Base-by-base conservation (phyloP, 257 asterid species). In the Phtheirospermum japonicum region DNA sequence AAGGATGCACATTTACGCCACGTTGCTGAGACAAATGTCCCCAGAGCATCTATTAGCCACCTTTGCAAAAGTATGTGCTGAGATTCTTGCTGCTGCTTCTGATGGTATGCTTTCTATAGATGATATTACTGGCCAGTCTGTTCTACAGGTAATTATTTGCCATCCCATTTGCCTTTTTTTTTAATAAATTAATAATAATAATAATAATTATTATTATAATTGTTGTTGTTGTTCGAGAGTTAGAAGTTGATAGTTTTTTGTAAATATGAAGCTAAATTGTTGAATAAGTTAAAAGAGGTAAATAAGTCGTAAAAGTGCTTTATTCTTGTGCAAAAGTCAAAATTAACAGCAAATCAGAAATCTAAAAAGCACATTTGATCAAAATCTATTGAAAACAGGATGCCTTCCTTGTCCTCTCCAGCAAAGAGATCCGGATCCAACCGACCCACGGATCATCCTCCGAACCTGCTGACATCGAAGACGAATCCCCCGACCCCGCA, bases 11-110 rank as follows among this genome's bases (percentile, higher is more conserved):
- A 74, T 92, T 12, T 92, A 92, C 34, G 70, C 76, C 59, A 89
- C 97, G 40, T 70, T 92, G 85, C 80, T 89, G 79, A 89, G 86
- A 79, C 97, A 92, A 68, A 92, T 92, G 99, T 87, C 94, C 55
- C 95, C 96, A 5, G 99, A 86, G 75, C 97, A 92, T 66, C 96
- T 83, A 51, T 71, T 92, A 50, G 97, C 99, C 58, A 86, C 99
- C 48, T 92, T 92, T 69, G 97, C 97, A 23, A 89, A 92, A 79
- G 87, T 92, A 54, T 89, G 99, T 70, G 89, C 97, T 4, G 99
- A 92, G 72, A 92, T 89, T 61, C 95, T 92, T 71, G 96, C 95
- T 57, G 92, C 89, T 39, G 95, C 92, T 52, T 83, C 98, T 36
- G 98, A 91, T 70, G 95, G 94, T 40, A 64, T 85, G 87, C 89